Conservation (phyloP, 1,284 basidiomycete species). For the Apiotrichum sp. region DNA sequence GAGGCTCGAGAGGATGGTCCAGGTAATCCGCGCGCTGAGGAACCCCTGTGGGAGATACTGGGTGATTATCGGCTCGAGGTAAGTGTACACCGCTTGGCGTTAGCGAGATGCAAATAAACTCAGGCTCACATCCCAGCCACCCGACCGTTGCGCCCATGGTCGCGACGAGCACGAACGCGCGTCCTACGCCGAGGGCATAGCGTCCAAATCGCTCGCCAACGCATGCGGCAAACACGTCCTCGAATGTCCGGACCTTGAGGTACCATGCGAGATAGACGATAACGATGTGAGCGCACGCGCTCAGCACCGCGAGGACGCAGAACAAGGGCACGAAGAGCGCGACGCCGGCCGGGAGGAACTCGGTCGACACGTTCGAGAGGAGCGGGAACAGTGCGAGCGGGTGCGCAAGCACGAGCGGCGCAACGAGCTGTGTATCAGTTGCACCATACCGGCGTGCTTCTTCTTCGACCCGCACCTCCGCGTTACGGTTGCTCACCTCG, state of each 20-base stretch:
- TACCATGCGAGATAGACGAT: constrained; percentile 48
- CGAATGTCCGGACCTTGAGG: constrained; percentile 44
- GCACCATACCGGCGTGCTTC: too few species aligned
- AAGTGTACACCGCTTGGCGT: constrained; percentile 30
- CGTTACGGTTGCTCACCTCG: constrained; percentile 15
- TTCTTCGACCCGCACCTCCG: too few species aligned
- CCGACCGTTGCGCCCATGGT: constrained; percentile 35
- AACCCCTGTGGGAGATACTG: constrained; percentile 27
- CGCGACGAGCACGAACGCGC: constrained; percentile 31
- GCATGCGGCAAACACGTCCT: constrained; percentile 40
- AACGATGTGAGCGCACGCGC: constrained; percentile 45
- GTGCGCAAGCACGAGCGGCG: constrained; percentile 42
- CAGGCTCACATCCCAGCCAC: constrained; percentile 38
- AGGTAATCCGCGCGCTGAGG: constrained; percentile 29
- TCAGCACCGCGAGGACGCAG: constrained; percentile 34
- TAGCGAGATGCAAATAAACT: background rate
- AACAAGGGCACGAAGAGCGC: constrained; percentile 44
- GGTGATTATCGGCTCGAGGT: constrained; percentile 33
- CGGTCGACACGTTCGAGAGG: constrained; percentile 38
- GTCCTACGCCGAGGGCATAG: constrained; percentile 35
- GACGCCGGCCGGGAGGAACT: constrained; percentile 45
- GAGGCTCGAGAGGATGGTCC: constrained; percentile 35
- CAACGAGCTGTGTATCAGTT: constrained; percentile 32
- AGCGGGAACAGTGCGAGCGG: constrained; percentile 43
- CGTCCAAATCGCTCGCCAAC: constrained; percentile 33